A percentile compares a stretch with the other conserved stretches of the same genome.
Evolutionary conservation across 1,284 basidiomycete genomes (phyloP).

Genomic region (Wolfiporia cocos): DNA sequence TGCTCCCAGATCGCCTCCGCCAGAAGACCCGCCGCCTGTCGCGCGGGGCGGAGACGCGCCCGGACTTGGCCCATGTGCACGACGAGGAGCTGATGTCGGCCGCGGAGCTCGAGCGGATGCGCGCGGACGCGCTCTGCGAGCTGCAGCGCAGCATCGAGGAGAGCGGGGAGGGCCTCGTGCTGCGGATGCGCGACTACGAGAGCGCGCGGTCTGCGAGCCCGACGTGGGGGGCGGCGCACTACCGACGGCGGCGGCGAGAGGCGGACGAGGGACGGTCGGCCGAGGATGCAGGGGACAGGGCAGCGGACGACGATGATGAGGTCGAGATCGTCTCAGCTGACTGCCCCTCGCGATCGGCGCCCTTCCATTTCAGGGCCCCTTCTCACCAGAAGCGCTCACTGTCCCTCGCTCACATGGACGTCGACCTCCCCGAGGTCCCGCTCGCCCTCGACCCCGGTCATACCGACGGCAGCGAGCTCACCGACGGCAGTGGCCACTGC

Average conservation of each 20-base stretch:
- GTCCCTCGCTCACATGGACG: constrained; percentile 36
- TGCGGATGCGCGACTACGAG: constrained; percentile 68
- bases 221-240: constrained; percentile 6
- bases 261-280: constrained; percentile 8
- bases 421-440: constrained; percentile 20
- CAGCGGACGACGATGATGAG: constrained; percentile 43
- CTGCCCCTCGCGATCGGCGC: constrained; percentile 15
- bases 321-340: constrained; percentile 46
- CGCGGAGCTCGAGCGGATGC: constrained; percentile 39
- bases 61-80: constrained; percentile 10
- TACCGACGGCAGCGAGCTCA: constrained; percentile 20
- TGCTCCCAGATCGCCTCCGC: constrained; percentile 31
- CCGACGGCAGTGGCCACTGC: constrained; percentile 19
- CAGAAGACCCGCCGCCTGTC: constrained; percentile 8
- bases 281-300: constrained; percentile 6
- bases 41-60: constrained; percentile 8
- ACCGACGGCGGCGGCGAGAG: constrained; percentile 8
- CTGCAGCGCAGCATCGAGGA: constrained; percentile 54
- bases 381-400: constrained; percentile 34
- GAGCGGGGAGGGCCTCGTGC: constrained; percentile 60
- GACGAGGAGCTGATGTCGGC: constrained; percentile 14
- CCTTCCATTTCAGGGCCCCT: constrained; percentile 14
- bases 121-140: constrained; percentile 58
- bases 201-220: constrained; percentile 32
- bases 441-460: constrained; percentile 8